Base-by-base conservation (phyloP, 75 land plant species). In the Isoetes taiwanensis region DNA sequence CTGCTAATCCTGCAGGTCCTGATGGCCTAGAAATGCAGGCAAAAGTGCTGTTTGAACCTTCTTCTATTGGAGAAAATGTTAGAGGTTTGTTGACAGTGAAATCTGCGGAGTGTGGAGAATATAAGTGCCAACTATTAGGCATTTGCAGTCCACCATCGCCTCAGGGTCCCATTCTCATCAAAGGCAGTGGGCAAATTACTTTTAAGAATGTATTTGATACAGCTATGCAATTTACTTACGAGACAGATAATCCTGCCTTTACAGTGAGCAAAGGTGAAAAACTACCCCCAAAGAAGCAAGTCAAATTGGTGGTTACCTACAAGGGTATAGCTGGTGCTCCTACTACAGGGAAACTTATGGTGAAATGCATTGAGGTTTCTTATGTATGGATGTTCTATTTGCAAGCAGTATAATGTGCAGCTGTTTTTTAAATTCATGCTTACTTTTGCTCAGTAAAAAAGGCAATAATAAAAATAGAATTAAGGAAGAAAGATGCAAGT, bases 21-120 rank as follows among this genome's bases (percentile, higher is more conserved):
- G 69, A 67, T 28, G 69, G 69, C 19, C 56, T 65, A 3, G 65
- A 61, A 37, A 25, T 65, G 1, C 50, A 65, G 34, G 64, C 58
- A 1, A 6, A 28, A 0, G 25, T 65, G 0, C 16, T 42, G 17
- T 65, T 60, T 25, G 68, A 65, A 17, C 68, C 68, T n/a, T 65
- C 42, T 28, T 20, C 16, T 16, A 32, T 65, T 14, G 40, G 28
- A 27, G 1, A 65, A 3, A 30, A 43, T 9, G 2, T 42, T 2
- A 0, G 23, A 33, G 66, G 64, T 5, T 28, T 65, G 46, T 10
- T 65, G 35, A 65, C 65, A 0, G 27, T 60, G 1, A 42, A 27
- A 30, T 28, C 58, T 30, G 34, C 53, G 5, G n/a, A 16, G 0
- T 19, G 34, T 3, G 59, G 60, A 0, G 56, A 38, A 0, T 65